Conservation (phyloP, 192 early-diverging fungal species). For the Coemansia sp. region DNA sequence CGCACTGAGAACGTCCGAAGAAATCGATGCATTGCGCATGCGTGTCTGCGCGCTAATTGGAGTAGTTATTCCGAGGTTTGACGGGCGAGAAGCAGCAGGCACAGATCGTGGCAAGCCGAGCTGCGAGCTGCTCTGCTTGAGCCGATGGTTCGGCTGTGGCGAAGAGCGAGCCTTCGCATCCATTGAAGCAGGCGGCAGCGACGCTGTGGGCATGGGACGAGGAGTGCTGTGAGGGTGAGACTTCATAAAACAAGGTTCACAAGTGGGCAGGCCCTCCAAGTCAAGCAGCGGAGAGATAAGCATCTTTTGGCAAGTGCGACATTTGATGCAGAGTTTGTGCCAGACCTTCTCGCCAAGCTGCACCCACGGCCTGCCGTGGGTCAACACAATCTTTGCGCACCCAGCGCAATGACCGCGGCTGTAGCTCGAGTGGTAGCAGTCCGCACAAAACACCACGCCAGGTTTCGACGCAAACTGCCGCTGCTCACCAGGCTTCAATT, state of each 20-base stretch:
- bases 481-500: conserved; percentile 40
- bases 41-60: not conserved
- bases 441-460: conserved; percentile 44
- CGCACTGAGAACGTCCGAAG: conserved; percentile 2
- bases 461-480: conserved; percentile 52
- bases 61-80: not conserved
- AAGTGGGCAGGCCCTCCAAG: conserved; percentile 35
- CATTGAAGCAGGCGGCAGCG: conserved; percentile 1
- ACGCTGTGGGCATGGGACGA: conserved; percentile 18
- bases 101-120: no score
- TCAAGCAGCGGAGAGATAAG: conserved; percentile 47
- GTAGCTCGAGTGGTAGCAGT: conserved; percentile 55
- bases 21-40: conserved; percentile 5
- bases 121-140: no score
- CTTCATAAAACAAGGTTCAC: conserved; percentile 50
- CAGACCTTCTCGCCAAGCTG: conserved; percentile 49
- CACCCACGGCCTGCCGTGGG: conserved; percentile 54
- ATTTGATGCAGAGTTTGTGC: conserved; percentile 57
- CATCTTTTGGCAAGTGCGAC: conserved; percentile 34
- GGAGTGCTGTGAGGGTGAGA: conserved; percentile 2
- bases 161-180: no score
- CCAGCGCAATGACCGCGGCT: conserved; percentile 50
- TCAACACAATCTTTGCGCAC: conserved; percentile 51
- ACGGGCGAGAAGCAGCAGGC: no score
- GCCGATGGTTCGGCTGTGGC: no score